Conservation (phyloP, 768 basidiomycete genomes). For the Saitozyma sp. region DNA sequence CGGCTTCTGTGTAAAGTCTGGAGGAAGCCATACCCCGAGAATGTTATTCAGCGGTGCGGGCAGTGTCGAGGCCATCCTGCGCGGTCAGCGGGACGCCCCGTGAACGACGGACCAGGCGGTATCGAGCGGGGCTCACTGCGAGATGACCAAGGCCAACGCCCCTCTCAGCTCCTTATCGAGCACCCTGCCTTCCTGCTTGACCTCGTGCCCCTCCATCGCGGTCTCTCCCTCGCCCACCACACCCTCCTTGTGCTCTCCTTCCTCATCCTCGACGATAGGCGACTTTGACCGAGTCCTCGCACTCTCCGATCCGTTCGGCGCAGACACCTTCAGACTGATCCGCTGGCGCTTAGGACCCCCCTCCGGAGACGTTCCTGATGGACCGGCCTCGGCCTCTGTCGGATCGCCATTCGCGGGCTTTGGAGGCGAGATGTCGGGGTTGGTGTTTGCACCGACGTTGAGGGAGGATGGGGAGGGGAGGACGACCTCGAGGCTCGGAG, state of each 20-base stretch:
- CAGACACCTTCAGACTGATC: conserved; percentile 13
- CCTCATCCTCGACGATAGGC: conserved; percentile 1
- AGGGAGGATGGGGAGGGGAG: conserved; percentile 1
- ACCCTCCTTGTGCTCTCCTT: background rate
- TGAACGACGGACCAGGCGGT: background rate
- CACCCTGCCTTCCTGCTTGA: background rate
- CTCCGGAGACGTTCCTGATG: background rate
- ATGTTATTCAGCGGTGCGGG: conserved; percentile 36
- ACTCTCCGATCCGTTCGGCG: conserved; percentile 1
- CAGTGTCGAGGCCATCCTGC: conserved; percentile 33
- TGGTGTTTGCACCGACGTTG: background rate
- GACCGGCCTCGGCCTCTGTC: background rate
- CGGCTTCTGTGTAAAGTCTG: conserved; percentile 28
- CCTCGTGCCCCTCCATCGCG: background rate
- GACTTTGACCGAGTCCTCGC: background rate
- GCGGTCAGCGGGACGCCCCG: background rate
- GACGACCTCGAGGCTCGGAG: conserved; percentile 8
- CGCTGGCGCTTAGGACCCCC: conserved; percentile 8
- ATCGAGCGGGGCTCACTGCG: conserved; percentile 19
- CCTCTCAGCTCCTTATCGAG: conserved; percentile 21
- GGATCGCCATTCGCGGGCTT: background rate
- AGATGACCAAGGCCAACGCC: conserved; percentile 27
- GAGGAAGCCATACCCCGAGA: conserved; percentile 31
- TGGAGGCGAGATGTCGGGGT: conserved; percentile 6
- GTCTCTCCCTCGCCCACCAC: background rate